Conservation (phyloP, 1,284 basidiomycete genomes). For the Ceratobasidium theobromae region DNA sequence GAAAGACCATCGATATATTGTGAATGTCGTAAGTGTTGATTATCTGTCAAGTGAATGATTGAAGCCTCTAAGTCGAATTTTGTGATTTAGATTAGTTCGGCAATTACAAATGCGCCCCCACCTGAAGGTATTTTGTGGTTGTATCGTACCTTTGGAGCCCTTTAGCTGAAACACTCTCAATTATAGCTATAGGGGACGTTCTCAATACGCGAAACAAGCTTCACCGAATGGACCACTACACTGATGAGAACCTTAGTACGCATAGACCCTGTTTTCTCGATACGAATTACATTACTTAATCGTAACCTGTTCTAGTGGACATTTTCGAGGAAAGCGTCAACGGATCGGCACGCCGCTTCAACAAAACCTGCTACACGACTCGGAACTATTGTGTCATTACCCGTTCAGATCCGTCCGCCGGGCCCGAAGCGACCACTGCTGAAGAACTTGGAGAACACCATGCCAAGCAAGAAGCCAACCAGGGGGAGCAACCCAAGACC, state of each 20-base stretch:
- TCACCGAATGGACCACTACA: slow-evolving; percentile 46
- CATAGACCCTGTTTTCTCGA: slow-evolving; percentile 28
- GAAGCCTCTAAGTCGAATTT: background rate
- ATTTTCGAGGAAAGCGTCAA: slow-evolving; percentile 30
- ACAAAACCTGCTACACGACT: slow-evolving; percentile 35
- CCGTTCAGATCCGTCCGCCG: slow-evolving; percentile 36
- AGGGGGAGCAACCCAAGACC: slow-evolving; percentile 8
- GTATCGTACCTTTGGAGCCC: background rate
- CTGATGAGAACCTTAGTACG: slow-evolving; percentile 44
- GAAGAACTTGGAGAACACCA: slow-evolving; percentile 19
- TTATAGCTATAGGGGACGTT: slow-evolving; percentile 45
- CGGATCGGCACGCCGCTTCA: slow-evolving; percentile 35
- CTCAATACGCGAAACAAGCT: slow-evolving; percentile 39
- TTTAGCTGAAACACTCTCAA: background rate
- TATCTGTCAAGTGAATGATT: background rate
- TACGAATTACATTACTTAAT: background rate
- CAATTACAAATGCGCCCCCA: slow-evolving; percentile 47
- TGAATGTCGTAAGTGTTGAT: slow-evolving; percentile 41
- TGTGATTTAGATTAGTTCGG: slow-evolving; percentile 36
- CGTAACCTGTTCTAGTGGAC: slow-evolving; percentile 1
- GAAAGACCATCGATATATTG: slow-evolving; percentile 45
- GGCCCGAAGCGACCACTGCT: slow-evolving; percentile 6
- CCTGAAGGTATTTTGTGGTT: slow-evolving; percentile 37
- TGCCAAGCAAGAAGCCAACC: slow-evolving; percentile 14
- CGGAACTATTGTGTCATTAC: slow-evolving; percentile 39